phyloP scores from a whole-genome alignment of 371 early-diverging fungal genomes.

The Sporodiniella umbellata region DNA sequence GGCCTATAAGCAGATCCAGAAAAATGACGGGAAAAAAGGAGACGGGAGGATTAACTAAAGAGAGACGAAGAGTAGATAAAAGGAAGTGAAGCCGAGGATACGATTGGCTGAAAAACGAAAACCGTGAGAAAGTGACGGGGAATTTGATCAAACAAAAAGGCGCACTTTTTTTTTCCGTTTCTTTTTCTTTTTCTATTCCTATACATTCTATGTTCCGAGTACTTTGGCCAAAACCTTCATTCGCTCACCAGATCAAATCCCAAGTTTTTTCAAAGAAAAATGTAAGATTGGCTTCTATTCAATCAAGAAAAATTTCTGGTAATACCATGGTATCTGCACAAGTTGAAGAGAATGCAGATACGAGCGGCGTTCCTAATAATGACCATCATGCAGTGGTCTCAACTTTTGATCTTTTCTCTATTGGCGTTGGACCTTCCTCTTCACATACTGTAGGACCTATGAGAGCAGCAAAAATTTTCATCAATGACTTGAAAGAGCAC shows the following conservation, averaged over 20 bases:
- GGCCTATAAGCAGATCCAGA: no score
- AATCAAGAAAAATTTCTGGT: background rate
- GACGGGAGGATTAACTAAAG: no score
- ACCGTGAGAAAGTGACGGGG: background rate
- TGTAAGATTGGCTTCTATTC: background rate
- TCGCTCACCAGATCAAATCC: background rate
- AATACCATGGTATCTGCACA: conserved; percentile 4
- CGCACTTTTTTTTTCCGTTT: background rate
- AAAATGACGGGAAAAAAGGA: no score
- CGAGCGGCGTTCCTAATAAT: background rate
- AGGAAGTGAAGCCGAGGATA: background rate
- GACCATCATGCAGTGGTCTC: conserved; percentile 88
- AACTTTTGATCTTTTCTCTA: conserved; percentile 93
- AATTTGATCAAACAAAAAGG: background rate
- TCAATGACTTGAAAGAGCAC: conserved; percentile 75
- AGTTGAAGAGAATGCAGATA: conserved; percentile 3
- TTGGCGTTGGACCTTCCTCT: conserved; percentile 93
- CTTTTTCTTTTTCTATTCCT: background rate
- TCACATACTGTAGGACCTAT: conserved; percentile 94
- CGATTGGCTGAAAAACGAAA: background rate
- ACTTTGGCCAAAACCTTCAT: background rate
- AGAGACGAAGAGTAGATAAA: no score
- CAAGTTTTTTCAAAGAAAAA: background rate
- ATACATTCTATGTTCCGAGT: background rate
- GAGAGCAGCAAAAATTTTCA: conserved; percentile 94